Evolutionary conservation across 805 yeast species (phyloP), one percentile per base, ranked within the genome.

Genomic region (Candida hispaniensis): DNA sequence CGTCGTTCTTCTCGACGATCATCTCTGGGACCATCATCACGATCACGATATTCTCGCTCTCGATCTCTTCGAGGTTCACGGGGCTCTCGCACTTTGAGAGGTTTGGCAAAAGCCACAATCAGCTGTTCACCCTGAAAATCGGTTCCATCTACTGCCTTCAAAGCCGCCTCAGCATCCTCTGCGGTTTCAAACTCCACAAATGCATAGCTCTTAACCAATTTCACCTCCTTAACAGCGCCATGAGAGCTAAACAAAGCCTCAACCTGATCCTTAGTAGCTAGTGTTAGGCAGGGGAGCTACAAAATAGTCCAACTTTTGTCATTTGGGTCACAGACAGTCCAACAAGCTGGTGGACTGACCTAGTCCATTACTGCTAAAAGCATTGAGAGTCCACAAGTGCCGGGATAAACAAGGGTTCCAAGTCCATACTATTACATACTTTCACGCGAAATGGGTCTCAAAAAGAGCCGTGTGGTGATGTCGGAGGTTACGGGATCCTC

Each of bases 221-320:
- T 71, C 19, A 74, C 69, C 40, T 74, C 72, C 12, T 65, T 62
- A 14, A 75, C 62, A 25, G 58, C 59, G 11, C 82, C 81, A 49
- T 58, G 69, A 41, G 54, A 49, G 28, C 53, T 47, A 49, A 73
- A 74, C 29, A 70, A 52, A 13, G 63, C 60, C 39, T 56, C 52
- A 29, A 75, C 56, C 46, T 77, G 35, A 16, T 32, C 35, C n/a
- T 23, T 32, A 24, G 28, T 32, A 28, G 35, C 35, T 32, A 23
- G 34, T 32, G 35, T 32, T 32, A 32, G 34, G 22, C 8, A 15
- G 21, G 21, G 8, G 21, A 10, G n/a, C 9, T 10, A 19, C 10
- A 19, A 10, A 10, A 10, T 10, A 19, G 10, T 19, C 9, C 8
- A 19, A 19, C 21, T 19, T 10, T 8, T 8, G 21, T 10, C 21